Evolutionary conservation across 306 rosid genomes (phyloP).

Genomic region (Hippophae rhamnoides): DNA sequence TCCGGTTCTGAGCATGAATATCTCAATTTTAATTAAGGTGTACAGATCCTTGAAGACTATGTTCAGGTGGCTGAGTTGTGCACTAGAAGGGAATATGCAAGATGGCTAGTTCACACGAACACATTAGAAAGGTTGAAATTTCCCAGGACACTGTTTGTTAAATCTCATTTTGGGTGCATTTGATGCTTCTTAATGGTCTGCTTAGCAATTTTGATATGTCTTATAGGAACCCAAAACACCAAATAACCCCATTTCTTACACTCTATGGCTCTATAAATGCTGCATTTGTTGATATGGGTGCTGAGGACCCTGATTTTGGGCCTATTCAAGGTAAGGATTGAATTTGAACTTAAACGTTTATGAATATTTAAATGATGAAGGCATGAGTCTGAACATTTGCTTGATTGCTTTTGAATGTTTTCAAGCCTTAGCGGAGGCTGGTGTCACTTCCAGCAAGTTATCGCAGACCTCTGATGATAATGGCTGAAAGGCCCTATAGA

Average conservation of each 20-base stretch:
- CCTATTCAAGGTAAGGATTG: conserved; percentile 60
- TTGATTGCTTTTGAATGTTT: conserved; percentile 11
- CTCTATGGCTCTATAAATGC: conserved; percentile 44
- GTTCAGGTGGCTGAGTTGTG: conserved; percentile 71
- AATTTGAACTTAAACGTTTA: conserved; percentile 4
- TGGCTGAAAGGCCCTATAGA: conserved; percentile 26
- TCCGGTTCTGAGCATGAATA: conserved; percentile 25
- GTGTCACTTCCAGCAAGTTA: conserved; percentile 73
- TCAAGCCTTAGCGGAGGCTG: conserved; percentile 83
- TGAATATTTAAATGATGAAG: conserved; percentile 5
- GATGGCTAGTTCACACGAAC: conserved; percentile 71
- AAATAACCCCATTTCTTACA: conserved; percentile 46
- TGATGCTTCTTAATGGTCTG: conserved; percentile 5
- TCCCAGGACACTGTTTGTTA: conserved; percentile 7
- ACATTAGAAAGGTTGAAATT: conserved; percentile 63
- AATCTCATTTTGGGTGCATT: background rate
- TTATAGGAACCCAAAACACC: conserved; percentile 57
- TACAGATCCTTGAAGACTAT: conserved; percentile 77
- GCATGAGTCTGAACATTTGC: conserved; percentile 12
- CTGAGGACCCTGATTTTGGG: conserved; percentile 56
- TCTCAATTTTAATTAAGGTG: conserved; percentile 33
- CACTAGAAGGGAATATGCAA: conserved; percentile 81
- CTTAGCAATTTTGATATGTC: conserved; percentile 20
- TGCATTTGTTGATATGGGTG: conserved; percentile 62
- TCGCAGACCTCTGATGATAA: conserved; percentile 25